Conservation (phyloP, 139 green algal species). For the Coelastrella sp. region DNA sequence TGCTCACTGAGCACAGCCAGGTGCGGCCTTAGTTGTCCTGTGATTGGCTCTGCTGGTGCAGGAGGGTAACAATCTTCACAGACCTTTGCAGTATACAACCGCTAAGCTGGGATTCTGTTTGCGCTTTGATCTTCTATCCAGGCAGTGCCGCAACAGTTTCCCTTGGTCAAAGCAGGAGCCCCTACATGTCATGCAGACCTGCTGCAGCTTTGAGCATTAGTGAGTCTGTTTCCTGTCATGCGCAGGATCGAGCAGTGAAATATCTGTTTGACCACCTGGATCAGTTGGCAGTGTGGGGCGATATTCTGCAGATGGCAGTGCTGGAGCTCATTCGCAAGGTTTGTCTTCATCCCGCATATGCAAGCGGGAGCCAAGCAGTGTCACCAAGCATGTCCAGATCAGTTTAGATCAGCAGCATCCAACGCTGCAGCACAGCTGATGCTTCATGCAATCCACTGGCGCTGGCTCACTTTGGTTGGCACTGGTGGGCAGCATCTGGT, state of each 20-base stretch:
- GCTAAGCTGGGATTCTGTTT: too few relatives aligned
- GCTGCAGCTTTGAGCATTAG: not conserved
- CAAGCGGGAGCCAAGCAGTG: too few relatives aligned
- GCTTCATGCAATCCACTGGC: not conserved
- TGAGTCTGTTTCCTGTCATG: not conserved
- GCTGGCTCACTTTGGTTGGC: too few relatives aligned
- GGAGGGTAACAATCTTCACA: too few relatives aligned
- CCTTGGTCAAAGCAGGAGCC: too few relatives aligned
- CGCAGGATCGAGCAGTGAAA: conserved; percentile 84
- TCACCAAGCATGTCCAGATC: not conserved
- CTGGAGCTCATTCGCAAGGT: conserved; percentile 97
- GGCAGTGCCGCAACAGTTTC: too few relatives aligned
- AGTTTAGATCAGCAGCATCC: too few relatives aligned
- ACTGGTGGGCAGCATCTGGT: not conserved
- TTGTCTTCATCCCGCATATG: not conserved
- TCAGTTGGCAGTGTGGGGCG: conserved; percentile 89
- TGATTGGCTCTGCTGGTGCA: too few relatives aligned
- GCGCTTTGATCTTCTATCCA: too few relatives aligned
- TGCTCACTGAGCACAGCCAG: conserved; percentile 72
- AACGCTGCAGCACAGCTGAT: not conserved
- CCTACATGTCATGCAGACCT: not conserved
- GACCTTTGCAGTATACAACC: too few relatives aligned
- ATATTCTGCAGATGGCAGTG: conserved; percentile 96
- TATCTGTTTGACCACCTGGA: conserved; percentile 93
- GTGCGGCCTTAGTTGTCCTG: not conserved